phyloP scores from a whole-genome alignment of 495 filamentous ascomycete species.

The Pseudevernia furfuracea region DNA sequence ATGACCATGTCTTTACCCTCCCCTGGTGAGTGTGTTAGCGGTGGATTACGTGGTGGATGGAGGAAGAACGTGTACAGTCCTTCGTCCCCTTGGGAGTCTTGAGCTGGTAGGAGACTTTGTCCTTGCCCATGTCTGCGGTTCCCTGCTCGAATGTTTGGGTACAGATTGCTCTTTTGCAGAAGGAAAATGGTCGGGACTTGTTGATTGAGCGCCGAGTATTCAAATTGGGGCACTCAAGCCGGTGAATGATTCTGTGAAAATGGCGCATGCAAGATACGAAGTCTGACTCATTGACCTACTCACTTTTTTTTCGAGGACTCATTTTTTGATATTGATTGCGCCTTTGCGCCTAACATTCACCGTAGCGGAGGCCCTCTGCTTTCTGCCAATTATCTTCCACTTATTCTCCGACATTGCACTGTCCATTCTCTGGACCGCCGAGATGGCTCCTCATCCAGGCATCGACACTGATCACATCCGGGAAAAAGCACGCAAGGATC shows the following conservation, averaged over 20 bases:
- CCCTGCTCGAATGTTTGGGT: neutral
- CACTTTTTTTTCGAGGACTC: no score
- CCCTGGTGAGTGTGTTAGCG: conserved; percentile 37
- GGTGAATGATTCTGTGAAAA: conserved; percentile 7
- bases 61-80: conserved; percentile 34
- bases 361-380: neutral
- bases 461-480: conserved; percentile 75
- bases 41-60: conserved; percentile 14
- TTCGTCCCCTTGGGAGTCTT: conserved; percentile 46
- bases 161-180: neutral
- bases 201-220: neutral
- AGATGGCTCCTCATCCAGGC: conserved; percentile 59
- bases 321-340: conserved; percentile 20
- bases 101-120: conserved; percentile 35
- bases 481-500: conserved; percentile 76
- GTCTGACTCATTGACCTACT: conserved; percentile 1
- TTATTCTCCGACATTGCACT: neutral
- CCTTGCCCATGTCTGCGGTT: conserved; percentile 29
- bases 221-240: conserved; percentile 11
- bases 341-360: neutral
- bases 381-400: neutral
- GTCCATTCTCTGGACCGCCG: neutral
- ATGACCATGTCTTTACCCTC: conserved; percentile 66
- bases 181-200: neutral
- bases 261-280: conserved; percentile 19